Base-by-base conservation (phyloP, 192 early-diverging fungal genomes). In the Podila clonocystis region DNA sequence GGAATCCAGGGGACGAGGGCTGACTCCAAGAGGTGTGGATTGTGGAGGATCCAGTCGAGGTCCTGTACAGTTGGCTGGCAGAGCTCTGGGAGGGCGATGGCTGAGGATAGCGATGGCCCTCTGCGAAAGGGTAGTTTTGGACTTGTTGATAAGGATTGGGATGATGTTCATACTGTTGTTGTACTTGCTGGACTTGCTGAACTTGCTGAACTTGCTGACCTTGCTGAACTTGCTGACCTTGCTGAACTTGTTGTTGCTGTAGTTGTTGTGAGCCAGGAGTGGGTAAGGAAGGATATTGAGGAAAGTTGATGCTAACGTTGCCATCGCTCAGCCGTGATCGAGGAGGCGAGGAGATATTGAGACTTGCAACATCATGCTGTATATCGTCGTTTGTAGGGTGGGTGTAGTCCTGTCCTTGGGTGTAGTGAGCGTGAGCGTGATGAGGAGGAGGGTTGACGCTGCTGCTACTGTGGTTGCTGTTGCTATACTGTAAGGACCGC, bases 21-120 rank as follows among this genome's bases (percentile, higher is more conserved):
- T 80, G 77, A 63, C 77, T 80, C 77, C 77, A 80, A 15, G 77
- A 52, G 24, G 70, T 80, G 4, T 73, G 77, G 6, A 71, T 69
- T 13, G 77, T 80, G n/a, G 77, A 80, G 9, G 77, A 80, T 4
- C 77, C 71, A 19, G 77, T 80, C 13, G 77, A 80, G 49, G 77
- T 80, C 28, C 77, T 49, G 48, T 80, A 59, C 11, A 80, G 70
- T 20, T 73, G 61, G 29, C 77, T 80, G 11, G 33, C 48, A 55
- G 77, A 69, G 34, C 70, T 73, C 19, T 59, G 36, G 15, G 77
- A 64, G 9, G 77, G 67, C 24, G 77, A 80, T 29, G 50, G 77
- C 50, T 80, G 77, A 38, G 71, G 62, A 68, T 72, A 72, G 5
- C 36, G n/a, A 45, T 69, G 70, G n/a, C 77, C 36, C 7, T 80